phyloP scores from a whole-genome alignment of 2,329 filamentous ascomycete genomes.

The Ophiostoma perfectum region DNA sequence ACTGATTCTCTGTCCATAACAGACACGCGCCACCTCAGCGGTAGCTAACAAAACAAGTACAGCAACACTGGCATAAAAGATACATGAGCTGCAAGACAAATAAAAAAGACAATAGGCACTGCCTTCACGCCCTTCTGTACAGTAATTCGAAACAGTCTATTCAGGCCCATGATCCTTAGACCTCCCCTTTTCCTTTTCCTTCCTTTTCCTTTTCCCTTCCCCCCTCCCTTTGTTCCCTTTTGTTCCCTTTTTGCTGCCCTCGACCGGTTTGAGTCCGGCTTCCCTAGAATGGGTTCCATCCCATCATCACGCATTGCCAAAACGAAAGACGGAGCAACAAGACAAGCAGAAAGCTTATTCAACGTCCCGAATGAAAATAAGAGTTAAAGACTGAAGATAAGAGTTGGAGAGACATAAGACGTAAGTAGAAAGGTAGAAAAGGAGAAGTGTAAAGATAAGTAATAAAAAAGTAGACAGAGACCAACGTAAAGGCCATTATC shows the following conservation, averaged over 20 bases:
- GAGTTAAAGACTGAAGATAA: too few species aligned
- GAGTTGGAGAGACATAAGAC: too few species aligned
- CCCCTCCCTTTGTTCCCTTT: not conserved
- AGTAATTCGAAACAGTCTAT: slow-evolving; percentile 1
- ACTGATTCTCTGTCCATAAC: not conserved
- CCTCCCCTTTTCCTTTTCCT: not conserved
- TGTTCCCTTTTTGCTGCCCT: not conserved
- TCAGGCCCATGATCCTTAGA: not conserved
- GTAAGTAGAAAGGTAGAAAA: not conserved
- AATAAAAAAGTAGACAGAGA: not conserved
- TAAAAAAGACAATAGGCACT: not conserved
- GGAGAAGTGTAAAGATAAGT: not conserved
- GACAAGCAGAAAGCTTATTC: not conserved
- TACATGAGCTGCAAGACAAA: not conserved
- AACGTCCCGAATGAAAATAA: too few species aligned
- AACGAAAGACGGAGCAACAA: not conserved
- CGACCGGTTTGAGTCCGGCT: not conserved
- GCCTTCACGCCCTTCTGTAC: slow-evolving; percentile 2
- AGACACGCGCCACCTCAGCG: not conserved
- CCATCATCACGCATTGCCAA: slow-evolving; percentile 2
- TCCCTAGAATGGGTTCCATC: not conserved
- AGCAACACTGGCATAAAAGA: slow-evolving; percentile 1
- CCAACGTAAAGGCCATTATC: not conserved
- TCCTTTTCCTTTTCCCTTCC: not conserved
- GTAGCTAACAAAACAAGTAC: not conserved